A percentile compares a stretch with the other conserved stretches of the same genome.
Conservation (phyloP, 345 rosid genomes). For the Citrus reticulata region DNA sequence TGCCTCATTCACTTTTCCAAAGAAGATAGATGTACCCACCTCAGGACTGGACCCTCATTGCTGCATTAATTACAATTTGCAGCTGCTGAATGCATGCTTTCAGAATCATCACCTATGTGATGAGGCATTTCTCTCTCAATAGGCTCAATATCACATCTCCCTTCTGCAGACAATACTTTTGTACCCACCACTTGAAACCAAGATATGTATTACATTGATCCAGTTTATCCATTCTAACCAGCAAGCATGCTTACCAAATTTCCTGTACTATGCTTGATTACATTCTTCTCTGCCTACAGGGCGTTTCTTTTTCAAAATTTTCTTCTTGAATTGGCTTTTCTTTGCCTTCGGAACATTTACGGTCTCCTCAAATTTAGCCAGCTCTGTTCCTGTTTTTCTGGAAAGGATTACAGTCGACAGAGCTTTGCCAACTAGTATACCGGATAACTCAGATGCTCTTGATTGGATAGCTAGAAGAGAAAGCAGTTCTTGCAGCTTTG, state of each 20-base stretch:
- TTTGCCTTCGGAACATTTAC: constrained; percentile 51
- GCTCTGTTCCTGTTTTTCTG: constrained; percentile 55
- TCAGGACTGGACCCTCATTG: constrained; percentile 1
- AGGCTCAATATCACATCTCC: constrained; percentile 1
- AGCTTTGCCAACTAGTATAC: constrained; percentile 26
- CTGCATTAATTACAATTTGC: constrained; percentile 14
- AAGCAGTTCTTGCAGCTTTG: constrained; percentile 87
- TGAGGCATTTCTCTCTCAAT: constrained; percentile 15
- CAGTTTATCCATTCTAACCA: constrained; percentile 3
- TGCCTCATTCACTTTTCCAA: too few species aligned
- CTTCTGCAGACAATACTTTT: background rate
- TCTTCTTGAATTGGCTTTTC: constrained; percentile 54
- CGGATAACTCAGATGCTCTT: constrained; percentile 33
- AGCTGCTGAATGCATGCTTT: constrained; percentile 7
- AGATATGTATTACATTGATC: constrained; percentile 18
- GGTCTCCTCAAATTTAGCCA: constrained; percentile 27
- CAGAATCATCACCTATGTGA: constrained; percentile 17
- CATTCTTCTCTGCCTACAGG: background rate
- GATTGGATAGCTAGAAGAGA: constrained; percentile 70
- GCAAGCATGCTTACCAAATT: background rate
- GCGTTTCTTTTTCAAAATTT: constrained; percentile 27
- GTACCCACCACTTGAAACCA: constrained; percentile 1
- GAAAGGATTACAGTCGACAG: constrained; percentile 62
- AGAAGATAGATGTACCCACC: background rate
- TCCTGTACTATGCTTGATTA: constrained; percentile 10